A percentile compares a stretch with the other conserved stretches of the same genome.
Conservation (phyloP, 1,139 yeast genomes). For the Pichia sp. region DNA sequence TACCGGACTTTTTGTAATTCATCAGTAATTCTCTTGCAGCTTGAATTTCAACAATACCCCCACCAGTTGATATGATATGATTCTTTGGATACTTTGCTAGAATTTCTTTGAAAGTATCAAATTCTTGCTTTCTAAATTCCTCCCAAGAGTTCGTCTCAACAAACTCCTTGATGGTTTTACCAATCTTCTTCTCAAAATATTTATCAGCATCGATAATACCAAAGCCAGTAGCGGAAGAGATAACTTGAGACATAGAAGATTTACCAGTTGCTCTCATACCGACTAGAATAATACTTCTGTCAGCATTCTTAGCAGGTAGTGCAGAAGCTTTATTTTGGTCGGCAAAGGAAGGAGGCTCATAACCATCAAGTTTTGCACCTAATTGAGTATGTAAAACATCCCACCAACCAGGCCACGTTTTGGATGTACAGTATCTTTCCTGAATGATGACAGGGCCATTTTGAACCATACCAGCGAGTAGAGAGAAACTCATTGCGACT, state of each 20-base stretch:
- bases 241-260: conserved; percentile 76
- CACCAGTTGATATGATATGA: conserved; percentile 86
- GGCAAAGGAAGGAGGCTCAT: conserved; percentile 35
- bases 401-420: conserved; percentile 99
- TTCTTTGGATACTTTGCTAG: conserved; percentile 44
- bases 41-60: conserved; percentile 83
- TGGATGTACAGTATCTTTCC: conserved; percentile 89
- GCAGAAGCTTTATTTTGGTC: conserved; percentile 11
- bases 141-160: conserved; percentile 80
- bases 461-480: conserved; percentile 55
- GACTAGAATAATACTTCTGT: conserved; percentile 66
- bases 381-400: conserved; percentile 72
- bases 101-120: conserved; percentile 47
- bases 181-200: conserved; percentile 50
- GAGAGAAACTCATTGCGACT: conserved; percentile 95
- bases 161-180: conserved; percentile 55
- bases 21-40: conserved; percentile 59
- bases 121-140: conserved; percentile 66
- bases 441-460: conserved; percentile 58
- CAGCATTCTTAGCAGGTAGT: conserved; percentile 29
- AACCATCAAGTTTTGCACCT: conserved; percentile 62
- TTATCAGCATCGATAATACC: conserved; percentile 72
- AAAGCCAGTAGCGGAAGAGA: conserved; percentile 66
- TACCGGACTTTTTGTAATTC: conserved; percentile 45
- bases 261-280: conserved; percentile 99